These are phyloP conservation scores for Scytalidium sp. DNA, from an alignment of 2,329 filamentous ascomycete species.

Conservation along the genomic window DNA sequence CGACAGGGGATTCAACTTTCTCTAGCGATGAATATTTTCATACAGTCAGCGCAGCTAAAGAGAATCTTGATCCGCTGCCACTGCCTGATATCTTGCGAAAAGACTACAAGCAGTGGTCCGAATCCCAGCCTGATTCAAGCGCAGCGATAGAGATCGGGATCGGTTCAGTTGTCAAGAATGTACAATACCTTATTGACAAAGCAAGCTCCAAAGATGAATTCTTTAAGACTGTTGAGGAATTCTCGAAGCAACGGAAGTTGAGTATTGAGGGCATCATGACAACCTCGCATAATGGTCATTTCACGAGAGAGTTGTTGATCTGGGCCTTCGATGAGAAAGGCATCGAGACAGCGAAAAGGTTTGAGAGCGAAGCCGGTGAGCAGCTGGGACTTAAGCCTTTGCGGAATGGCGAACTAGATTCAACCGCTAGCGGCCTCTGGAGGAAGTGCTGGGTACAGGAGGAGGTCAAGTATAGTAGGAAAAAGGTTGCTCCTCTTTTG, in stretches of 20 bases:
- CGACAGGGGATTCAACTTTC: constrained; percentile 34
- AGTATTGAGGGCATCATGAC: constrained; percentile 69
- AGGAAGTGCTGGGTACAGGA: constrained; percentile 66
- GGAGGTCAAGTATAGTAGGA: constrained; percentile 58
- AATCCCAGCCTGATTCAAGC: constrained; percentile 27
- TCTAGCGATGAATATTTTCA: constrained; percentile 55
- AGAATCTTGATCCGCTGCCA: constrained; percentile 58
- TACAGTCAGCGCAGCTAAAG: constrained; percentile 61
- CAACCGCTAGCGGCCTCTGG: constrained; percentile 37
- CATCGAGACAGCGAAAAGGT: constrained; percentile 48
- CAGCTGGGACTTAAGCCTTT: constrained; percentile 56
- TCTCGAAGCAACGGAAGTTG: constrained; percentile 54
- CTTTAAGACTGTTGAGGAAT: constrained; percentile 45
- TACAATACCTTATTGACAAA: constrained; percentile 59
- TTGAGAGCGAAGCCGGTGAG: constrained; percentile 42
- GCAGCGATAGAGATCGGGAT: constrained; percentile 59
- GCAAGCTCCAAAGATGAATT: constrained; percentile 42
- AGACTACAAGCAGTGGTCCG: constrained; percentile 80
- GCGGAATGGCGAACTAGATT: constrained; percentile 45
- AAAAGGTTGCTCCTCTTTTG: constrained; percentile 67
- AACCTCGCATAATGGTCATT: constrained; percentile 50
- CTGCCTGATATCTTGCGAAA: constrained; percentile 71
- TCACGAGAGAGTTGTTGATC: constrained; percentile 65
- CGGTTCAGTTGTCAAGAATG: constrained; percentile 59
- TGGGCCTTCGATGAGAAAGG: constrained; percentile 56